These are phyloP conservation scores for Phytophthora foliorum DNA, from an alignment of 352 stramenopile species.

Conservation along the genomic window DNA sequence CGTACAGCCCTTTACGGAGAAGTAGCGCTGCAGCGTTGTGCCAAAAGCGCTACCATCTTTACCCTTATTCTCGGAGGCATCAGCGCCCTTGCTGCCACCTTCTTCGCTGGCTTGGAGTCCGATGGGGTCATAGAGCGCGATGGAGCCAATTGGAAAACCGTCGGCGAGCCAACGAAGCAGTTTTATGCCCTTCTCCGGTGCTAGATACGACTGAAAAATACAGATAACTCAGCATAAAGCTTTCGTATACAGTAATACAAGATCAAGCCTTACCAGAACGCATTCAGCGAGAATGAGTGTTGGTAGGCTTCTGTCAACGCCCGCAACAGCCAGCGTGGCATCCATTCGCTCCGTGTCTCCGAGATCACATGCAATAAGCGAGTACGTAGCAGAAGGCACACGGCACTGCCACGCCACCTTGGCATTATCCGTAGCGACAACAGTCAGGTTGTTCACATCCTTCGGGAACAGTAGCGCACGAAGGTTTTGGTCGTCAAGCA, in stretches of 20 bases:
- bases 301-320: conserved; percentile 47
- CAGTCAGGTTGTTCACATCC: conserved; percentile 11
- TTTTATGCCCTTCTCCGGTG: conserved; percentile 49
- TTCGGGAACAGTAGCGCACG: conserved; percentile 40
- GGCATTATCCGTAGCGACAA: conserved; percentile 2
- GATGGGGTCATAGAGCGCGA: conserved; percentile 76
- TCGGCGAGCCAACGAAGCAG: conserved; percentile 59
- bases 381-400: conserved; percentile 47
- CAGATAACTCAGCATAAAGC: neutral
- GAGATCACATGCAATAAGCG: conserved; percentile 64
- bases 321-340: conserved; percentile 28
- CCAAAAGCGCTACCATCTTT: conserved; percentile 48
- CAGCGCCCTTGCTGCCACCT: neutral
- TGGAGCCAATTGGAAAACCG: conserved; percentile 48
- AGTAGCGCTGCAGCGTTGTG: conserved; percentile 66
- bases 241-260: neutral
- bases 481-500: conserved; percentile 44
- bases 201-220: conserved; percentile 68
- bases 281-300: conserved; percentile 79
- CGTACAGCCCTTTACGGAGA: conserved; percentile 74
- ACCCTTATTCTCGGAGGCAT: neutral
- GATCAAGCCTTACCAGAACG: conserved; percentile 57
- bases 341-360: conserved; percentile 55
- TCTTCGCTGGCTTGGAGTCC: conserved; percentile 37
- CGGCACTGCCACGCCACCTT: conserved; percentile 39